Evolutionary conservation across 2,329 filamentous ascomycete genomes (phyloP), one percentile per base, ranked within the genome.

Genomic region (Magnaporthiopsis rhizophila): DNA sequence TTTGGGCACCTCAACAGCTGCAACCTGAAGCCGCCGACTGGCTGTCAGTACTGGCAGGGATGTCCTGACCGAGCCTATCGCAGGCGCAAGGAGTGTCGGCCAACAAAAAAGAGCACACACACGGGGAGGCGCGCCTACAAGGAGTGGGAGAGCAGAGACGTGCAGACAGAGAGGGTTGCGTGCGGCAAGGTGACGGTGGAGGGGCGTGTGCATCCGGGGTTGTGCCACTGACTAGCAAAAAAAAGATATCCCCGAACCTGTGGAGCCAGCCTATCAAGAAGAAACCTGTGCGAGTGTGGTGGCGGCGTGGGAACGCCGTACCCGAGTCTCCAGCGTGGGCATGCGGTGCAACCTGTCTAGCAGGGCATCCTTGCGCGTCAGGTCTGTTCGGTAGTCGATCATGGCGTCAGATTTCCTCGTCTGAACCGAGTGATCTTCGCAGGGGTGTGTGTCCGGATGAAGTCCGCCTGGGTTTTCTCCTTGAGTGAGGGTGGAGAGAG

Each of bases 371-470:
- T 70, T 70, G 70, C 71, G 74, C 74, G 70, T 75, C 72, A 75
- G 72, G 71, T 72, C 73, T 69, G 72, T 50, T 67, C 70, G 70
- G 70, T 71, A 68, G 72, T 70, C 73, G 72, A 74, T 74, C 72
- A 74, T 75, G 72, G 75, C 73, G 74, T 75, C 71, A 76, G 72
- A 74, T 24, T 28, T 72, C 69, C 68, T 73, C 75, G 74, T 76
- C 75, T 77, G 75, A 75, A 77, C 73, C 73, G n/a, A 56, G 71
- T 62, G 73, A 76, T 78, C 74, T 72, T 71, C 75, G 66, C 74
- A 74, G 72, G 74, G 75, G 69, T 69, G 67, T 65, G 61, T 67
- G 62, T 67, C 68, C 68, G 65, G 66, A 69, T n/a, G 45, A 50
- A 8, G 21, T 67, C 69, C 69, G 69, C 59, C n/a, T 45, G 70